Conservation (phyloP, 2,329 filamentous ascomycete species). For the Colletotrichum sp. region DNA sequence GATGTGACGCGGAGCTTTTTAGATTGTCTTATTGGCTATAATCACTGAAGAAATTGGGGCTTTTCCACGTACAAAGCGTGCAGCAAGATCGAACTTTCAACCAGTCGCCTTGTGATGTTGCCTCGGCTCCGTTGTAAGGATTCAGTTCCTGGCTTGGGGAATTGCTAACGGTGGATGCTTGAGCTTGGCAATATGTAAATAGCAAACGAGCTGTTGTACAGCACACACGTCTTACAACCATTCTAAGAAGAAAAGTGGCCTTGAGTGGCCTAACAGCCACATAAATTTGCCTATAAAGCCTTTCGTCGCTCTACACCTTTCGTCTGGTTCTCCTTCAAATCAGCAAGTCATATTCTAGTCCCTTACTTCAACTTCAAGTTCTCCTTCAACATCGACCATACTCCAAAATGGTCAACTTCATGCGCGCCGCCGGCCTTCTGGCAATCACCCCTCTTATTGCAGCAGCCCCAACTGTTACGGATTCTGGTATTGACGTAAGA, state of each 20-base stretch:
- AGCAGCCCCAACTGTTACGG: background rate
- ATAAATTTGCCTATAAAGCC: background rate
- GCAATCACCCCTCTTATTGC: background rate
- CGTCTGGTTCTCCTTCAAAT: background rate
- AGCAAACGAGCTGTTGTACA: background rate
- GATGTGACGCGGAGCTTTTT: background rate
- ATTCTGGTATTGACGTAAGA: background rate
- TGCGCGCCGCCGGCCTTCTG: background rate
- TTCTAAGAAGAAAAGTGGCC: background rate
- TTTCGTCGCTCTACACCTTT: background rate
- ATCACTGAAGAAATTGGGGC: background rate
- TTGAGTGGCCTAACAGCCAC: background rate
- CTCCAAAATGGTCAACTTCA: slow-evolving; percentile 3
- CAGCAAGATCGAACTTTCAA: background rate
- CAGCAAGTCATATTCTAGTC: background rate
- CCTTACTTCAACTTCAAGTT: too few species aligned
- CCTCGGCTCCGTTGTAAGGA: background rate
- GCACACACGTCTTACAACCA: background rate
- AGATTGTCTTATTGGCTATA: background rate
- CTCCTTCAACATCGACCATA: background rate
- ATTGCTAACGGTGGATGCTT: background rate
- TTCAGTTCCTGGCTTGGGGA: background rate
- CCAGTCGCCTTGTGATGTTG: background rate
- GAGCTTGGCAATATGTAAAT: background rate
- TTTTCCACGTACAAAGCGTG: background rate